Conservation (phyloP, 805 yeast genomes). For the Yarrowia alimentaria region DNA sequence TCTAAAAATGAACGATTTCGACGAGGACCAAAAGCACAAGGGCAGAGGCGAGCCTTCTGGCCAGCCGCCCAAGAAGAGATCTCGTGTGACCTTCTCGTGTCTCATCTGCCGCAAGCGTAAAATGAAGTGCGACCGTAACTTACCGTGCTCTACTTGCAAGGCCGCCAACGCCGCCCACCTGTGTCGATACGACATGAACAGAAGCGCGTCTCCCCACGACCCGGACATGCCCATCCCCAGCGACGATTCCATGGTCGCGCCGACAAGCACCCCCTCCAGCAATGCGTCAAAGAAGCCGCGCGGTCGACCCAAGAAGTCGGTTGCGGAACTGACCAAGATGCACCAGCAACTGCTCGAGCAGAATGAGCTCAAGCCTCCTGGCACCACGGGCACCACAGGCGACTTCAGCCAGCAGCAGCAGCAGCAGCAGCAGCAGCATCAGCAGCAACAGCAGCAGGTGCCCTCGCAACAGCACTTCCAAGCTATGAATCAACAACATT, state of each 20-base stretch:
- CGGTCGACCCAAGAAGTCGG: conserved; percentile 21
- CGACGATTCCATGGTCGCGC: conserved; percentile 22
- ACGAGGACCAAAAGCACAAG: conserved; percentile 21
- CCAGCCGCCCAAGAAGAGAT: conserved; percentile 27
- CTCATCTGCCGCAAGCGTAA: conserved; percentile 23
- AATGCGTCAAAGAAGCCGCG: conserved; percentile 21
- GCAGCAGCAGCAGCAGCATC: neutral
- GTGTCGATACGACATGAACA: conserved; percentile 19
- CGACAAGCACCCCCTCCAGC: conserved; percentile 7
- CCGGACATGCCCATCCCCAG: conserved; percentile 18
- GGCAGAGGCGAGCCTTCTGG: conserved; percentile 15
- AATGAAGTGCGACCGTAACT: conserved; percentile 26
- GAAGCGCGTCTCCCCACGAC: conserved; percentile 7
- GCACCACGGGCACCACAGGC: too few species aligned
- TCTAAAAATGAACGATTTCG: conserved; percentile 16
- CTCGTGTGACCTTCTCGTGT: conserved; percentile 24
- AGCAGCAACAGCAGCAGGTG: neutral
- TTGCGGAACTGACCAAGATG: conserved; percentile 23
- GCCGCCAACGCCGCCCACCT: conserved; percentile 27
- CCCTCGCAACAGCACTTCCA: conserved; percentile 6
- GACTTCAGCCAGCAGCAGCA: neutral
- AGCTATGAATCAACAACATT: neutral
- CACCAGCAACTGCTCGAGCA: conserved; percentile 23
- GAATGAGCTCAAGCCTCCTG: conserved; percentile 24
- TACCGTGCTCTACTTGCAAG: conserved; percentile 27